These are phyloP conservation scores for Ganoderma leucocontextum DNA, from an alignment of 1,284 basidiomycete genomes.

Conservation along the genomic window DNA sequence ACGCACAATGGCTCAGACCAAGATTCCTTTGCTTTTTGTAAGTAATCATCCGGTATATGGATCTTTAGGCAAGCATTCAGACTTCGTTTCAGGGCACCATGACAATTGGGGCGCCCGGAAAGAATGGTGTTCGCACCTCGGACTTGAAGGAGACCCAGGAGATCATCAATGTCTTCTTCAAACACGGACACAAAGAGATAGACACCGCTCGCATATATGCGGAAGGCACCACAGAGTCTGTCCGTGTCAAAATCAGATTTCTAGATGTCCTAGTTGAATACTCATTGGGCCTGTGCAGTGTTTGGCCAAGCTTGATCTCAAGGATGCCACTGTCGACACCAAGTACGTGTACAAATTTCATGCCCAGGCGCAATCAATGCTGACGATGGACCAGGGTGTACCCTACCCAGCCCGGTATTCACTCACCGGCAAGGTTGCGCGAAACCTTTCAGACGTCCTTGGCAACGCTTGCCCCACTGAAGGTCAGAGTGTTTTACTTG, in stretches of 20 bases:
- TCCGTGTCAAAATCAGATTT: constrained; percentile 26
- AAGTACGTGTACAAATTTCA: constrained; percentile 44
- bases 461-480: constrained; percentile 44
- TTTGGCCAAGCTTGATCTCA: constrained; percentile 54
- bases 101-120: constrained; percentile 55
- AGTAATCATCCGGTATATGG: not conserved
- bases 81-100: constrained; percentile 52
- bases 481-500: constrained; percentile 55
- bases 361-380: not conserved
- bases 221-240: constrained; percentile 60
- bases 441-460: constrained; percentile 50
- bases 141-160: constrained; percentile 50
- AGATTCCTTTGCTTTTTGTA: constrained; percentile 26
- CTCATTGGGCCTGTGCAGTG: constrained; percentile 38
- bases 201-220: constrained; percentile 61
- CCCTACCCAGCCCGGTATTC: constrained; percentile 51
- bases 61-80: too few species aligned
- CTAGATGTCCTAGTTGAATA: not conserved
- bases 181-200: constrained; percentile 53
- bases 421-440: constrained; percentile 47
- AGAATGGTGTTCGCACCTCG: constrained; percentile 50
- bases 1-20: constrained; percentile 25
- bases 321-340: constrained; percentile 55
- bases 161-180: constrained; percentile 55
- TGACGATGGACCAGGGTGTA: constrained; percentile 44